These are phyloP conservation scores for Pseudocohnilembus persalinus DNA, from an alignment of 169 alveolate species.

Conservation along the genomic window DNA sequence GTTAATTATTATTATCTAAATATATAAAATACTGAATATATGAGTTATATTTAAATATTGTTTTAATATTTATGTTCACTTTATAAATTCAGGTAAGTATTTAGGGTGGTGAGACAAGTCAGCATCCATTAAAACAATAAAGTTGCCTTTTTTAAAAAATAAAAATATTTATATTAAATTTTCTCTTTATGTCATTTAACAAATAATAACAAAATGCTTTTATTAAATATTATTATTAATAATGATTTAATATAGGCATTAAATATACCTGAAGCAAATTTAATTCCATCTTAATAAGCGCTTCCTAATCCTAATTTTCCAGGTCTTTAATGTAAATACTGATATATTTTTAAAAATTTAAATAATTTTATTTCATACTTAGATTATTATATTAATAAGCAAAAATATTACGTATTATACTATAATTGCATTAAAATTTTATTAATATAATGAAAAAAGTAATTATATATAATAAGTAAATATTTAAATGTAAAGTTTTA, in stretches of 20 bases:
- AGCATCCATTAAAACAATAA: constrained; percentile 96
- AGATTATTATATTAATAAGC: too few species aligned
- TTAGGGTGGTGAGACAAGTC: constrained; percentile 96
- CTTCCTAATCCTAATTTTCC: constrained; percentile 96
- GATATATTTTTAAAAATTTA: too few species aligned
- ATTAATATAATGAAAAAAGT: too few species aligned
- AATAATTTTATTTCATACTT: too few species aligned
- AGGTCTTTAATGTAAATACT: constrained; percentile 81
- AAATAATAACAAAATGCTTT: too few species aligned
- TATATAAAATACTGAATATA: constrained; percentile 79
- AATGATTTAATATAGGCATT: neutral
- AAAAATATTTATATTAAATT: too few species aligned
- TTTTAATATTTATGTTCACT: neutral
- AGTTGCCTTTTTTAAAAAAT: constrained; percentile 83
- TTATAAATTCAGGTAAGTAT: constrained; percentile 35
- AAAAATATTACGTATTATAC: too few species aligned
- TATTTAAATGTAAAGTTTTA: constrained; percentile 40
- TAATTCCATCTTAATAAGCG: constrained; percentile 96
- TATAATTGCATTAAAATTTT: too few species aligned
- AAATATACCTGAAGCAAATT: constrained; percentile 34
- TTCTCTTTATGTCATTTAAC: too few species aligned
- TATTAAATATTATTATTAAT: too few species aligned
- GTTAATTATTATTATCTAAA: constrained; percentile 87
- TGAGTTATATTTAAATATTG: constrained; percentile 88
- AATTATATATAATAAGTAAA: too few species aligned